Conservation (phyloP, 2,329 filamentous ascomycete genomes). For the Beauveria rudraprayagi region DNA sequence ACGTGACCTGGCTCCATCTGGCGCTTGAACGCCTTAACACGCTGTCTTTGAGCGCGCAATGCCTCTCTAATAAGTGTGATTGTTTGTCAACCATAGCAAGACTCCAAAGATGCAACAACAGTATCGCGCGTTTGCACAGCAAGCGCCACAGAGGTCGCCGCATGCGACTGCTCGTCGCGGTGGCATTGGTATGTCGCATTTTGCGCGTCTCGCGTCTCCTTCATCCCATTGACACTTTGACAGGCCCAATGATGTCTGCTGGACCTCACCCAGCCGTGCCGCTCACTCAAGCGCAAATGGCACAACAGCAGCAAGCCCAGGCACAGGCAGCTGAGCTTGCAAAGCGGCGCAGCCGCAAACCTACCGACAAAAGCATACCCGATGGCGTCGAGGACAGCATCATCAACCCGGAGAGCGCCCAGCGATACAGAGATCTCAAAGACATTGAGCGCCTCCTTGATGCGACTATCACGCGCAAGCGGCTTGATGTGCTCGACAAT, state of each 20-base stretch:
- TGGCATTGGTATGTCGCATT: slow-evolving; percentile 39
- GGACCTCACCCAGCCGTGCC: slow-evolving; percentile 43
- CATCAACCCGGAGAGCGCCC: slow-evolving; percentile 66
- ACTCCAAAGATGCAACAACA: slow-evolving; percentile 41
- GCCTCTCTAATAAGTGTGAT: too few species aligned
- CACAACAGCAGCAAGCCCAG: slow-evolving; percentile 42
- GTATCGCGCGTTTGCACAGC: slow-evolving; percentile 44
- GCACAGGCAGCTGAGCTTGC: slow-evolving; percentile 55
- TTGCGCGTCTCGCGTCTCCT: background rate
- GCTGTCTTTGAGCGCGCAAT: too few species aligned
- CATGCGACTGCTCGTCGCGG: slow-evolving; percentile 42
- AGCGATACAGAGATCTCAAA: slow-evolving; percentile 74
- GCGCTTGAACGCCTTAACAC: too few species aligned
- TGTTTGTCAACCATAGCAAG: slow-evolving; percentile 1
- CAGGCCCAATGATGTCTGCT: slow-evolving; percentile 50
- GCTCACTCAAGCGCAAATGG: slow-evolving; percentile 46
- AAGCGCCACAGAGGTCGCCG: slow-evolving; percentile 40
- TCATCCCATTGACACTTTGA: slow-evolving; percentile 13
- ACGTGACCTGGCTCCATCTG: too few species aligned
- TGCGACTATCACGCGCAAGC: slow-evolving; percentile 88
- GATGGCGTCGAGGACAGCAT: slow-evolving; percentile 79
- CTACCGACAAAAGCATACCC: slow-evolving; percentile 90
- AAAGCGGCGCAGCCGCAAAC: slow-evolving; percentile 77
- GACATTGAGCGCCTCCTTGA: slow-evolving; percentile 85
- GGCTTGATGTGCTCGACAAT: slow-evolving; percentile 80